A percentile compares a stretch with the other conserved stretches of the same genome.
Evolutionary conservation across 1,284 basidiomycete genomes (phyloP).

Genomic region (Lentinula novae-zelandiae): DNA sequence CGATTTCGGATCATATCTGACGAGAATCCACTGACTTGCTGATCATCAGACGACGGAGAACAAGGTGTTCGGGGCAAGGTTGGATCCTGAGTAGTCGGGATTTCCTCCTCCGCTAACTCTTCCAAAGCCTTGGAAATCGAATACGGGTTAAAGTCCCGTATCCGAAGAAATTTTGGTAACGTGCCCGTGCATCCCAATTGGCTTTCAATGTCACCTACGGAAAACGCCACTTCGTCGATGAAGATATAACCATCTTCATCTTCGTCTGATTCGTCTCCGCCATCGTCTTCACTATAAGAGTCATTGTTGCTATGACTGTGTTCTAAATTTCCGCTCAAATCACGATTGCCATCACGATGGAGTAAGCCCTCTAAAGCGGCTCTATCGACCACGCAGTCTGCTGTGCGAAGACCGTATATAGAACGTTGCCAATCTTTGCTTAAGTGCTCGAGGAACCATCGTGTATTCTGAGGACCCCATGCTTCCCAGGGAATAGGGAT

Average conservation of each 20-base stretch:
- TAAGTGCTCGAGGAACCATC: constrained; percentile 46
- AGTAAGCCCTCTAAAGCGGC: neutral
- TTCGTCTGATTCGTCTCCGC: neutral
- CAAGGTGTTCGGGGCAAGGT: neutral
- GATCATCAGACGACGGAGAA: neutral
- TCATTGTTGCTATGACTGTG: neutral
- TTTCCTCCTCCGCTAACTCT: constrained; percentile 12
- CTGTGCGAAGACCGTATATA: constrained; percentile 44
- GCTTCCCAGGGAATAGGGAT: constrained; percentile 37
- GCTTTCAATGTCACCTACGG: constrained; percentile 3
- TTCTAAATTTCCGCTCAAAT: neutral
- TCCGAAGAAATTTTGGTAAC: constrained; percentile 31
- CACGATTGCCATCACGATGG: neutral
- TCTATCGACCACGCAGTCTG: constrained; percentile 27
- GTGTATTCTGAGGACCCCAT: constrained; percentile 47
- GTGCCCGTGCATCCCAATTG: constrained; percentile 11
- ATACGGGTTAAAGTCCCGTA: constrained; percentile 48
- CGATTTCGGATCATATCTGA: constrained; percentile 2
- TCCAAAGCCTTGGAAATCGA: constrained; percentile 24
- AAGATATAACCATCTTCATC: neutral
- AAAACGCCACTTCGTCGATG: neutral
- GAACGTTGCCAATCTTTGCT: constrained; percentile 52
- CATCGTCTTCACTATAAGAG: neutral
- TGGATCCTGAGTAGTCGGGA: neutral
- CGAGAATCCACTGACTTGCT: neutral